phyloP scores from a whole-genome alignment of 1,284 basidiomycete species.

The Sporisorium graminicola region DNA sequence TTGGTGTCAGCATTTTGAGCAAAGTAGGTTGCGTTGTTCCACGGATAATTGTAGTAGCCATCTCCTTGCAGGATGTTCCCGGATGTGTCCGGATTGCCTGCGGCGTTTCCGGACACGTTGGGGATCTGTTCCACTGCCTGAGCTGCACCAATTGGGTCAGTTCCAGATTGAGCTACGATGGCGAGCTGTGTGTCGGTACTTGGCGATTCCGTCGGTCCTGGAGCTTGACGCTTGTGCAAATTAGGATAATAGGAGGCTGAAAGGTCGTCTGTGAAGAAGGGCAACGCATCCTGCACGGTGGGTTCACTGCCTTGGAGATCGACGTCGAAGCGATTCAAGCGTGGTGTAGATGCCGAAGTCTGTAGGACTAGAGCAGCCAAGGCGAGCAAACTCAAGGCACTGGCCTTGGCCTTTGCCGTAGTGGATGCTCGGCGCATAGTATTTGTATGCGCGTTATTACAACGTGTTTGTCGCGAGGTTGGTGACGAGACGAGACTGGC shows the following conservation, averaged over 20 bases:
- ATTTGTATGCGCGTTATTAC: not conserved
- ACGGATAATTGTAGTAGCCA: slow-evolving; percentile 33
- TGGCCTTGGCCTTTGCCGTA: slow-evolving; percentile 15
- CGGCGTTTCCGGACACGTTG: slow-evolving; percentile 23
- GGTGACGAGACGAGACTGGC: too few species aligned
- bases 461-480: not conserved
- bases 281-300: slow-evolving; percentile 11
- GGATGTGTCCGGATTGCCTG: slow-evolving; percentile 25
- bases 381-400: slow-evolving; percentile 22
- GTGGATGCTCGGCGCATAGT: slow-evolving; percentile 16
- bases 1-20: slow-evolving; percentile 23
- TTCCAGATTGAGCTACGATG: slow-evolving; percentile 22
- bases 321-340: slow-evolving; percentile 41
- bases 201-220: not conserved
- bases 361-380: slow-evolving; percentile 15
- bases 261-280: slow-evolving; percentile 21
- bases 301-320: slow-evolving; percentile 14
- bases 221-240: slow-evolving; percentile 26
- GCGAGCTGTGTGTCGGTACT: slow-evolving; percentile 12
- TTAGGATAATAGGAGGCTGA: not conserved
- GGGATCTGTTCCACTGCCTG: slow-evolving; percentile 34
- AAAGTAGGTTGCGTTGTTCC: slow-evolving; percentile 33
- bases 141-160: slow-evolving; percentile 35
- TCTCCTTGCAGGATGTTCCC: slow-evolving; percentile 41
- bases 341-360: slow-evolving; percentile 30